These are phyloP conservation scores for Lobosporangium transversale DNA, from an alignment of 192 early-diverging fungal genomes.

Conservation along the genomic window DNA sequence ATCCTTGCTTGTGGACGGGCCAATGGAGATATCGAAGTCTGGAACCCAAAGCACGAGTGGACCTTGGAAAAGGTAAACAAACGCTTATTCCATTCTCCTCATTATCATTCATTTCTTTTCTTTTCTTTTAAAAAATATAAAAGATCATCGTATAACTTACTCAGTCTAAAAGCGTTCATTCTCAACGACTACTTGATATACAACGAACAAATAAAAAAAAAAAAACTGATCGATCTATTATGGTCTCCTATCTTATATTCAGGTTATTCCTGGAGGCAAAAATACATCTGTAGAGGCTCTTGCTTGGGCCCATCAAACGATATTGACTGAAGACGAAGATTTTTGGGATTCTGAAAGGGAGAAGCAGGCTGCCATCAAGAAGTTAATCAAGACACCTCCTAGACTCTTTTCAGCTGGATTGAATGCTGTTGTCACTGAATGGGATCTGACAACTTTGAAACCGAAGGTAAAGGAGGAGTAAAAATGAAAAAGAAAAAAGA, in stretches of 20 bases:
- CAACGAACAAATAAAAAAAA: no score
- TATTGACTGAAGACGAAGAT: slow-evolving; percentile 69
- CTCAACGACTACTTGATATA: no score
- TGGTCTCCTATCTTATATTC: neutral
- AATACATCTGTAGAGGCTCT: slow-evolving; percentile 82
- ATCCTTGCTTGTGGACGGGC: slow-evolving; percentile 85
- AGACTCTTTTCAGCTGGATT: slow-evolving; percentile 89
- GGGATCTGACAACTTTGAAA: slow-evolving; percentile 77
- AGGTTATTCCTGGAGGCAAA: slow-evolving; percentile 84
- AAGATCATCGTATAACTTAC: neutral
- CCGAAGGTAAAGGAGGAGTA: slow-evolving; percentile 70
- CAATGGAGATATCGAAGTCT: slow-evolving; percentile 95
- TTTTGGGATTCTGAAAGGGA: slow-evolving; percentile 75
- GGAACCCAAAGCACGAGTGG: slow-evolving; percentile 77
- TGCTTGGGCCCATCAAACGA: slow-evolving; percentile 83
- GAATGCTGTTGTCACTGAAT: slow-evolving; percentile 87
- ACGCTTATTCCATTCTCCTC: no score
- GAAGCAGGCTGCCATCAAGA: slow-evolving; percentile 61
- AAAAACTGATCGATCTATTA: no score
- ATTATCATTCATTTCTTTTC: slow-evolving; percentile 1
- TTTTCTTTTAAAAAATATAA: slow-evolving; percentile 1
- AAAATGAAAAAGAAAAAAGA: no score
- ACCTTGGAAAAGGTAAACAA: slow-evolving; percentile 79
- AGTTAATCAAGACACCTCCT: slow-evolving; percentile 62
- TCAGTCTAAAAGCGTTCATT: neutral